Evolutionary conservation across 805 yeast genomes (phyloP).

Genomic region (Pichia manshurica): DNA sequence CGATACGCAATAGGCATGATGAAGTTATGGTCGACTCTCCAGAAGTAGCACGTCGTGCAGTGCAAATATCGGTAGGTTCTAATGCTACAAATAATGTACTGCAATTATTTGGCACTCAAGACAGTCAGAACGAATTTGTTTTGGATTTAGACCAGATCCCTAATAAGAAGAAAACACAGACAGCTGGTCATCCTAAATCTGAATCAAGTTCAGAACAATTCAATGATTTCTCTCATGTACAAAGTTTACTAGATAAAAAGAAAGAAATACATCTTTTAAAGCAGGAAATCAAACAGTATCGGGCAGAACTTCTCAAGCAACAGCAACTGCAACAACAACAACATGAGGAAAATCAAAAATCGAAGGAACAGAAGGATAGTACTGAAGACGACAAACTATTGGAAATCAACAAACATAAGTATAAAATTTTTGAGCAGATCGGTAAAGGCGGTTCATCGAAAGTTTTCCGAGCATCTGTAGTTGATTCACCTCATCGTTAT

Average conservation of each 20-base stretch:
- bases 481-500: conserved; percentile 37
- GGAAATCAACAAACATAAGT: conserved; percentile 53
- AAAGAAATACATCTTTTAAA: conserved; percentile 14
- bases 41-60: conserved; percentile 22
- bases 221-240: conserved; percentile 7
- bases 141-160: conserved; percentile 14
- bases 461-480: conserved; percentile 55
- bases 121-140: conserved; percentile 11
- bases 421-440: conserved; percentile 68
- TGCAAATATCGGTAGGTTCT: not conserved
- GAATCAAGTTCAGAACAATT: not conserved
- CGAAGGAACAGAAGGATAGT: not conserved
- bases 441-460: conserved; percentile 93
- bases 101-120: conserved; percentile 15
- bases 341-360: not conserved
- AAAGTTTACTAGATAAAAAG: conserved; percentile 8
- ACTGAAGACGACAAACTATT: conserved; percentile 12
- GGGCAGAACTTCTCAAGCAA: conserved; percentile 16
- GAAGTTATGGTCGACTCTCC: conserved; percentile 19
- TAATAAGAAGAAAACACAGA: conserved; percentile 4
- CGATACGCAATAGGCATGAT: not conserved
- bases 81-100: no score
- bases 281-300: conserved; percentile 19
- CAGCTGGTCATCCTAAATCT: not conserved
- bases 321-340: not conserved